phyloP scores from a whole-genome alignment of 2,329 filamentous ascomycete genomes.

The Hymenoscyphus linearis region DNA sequence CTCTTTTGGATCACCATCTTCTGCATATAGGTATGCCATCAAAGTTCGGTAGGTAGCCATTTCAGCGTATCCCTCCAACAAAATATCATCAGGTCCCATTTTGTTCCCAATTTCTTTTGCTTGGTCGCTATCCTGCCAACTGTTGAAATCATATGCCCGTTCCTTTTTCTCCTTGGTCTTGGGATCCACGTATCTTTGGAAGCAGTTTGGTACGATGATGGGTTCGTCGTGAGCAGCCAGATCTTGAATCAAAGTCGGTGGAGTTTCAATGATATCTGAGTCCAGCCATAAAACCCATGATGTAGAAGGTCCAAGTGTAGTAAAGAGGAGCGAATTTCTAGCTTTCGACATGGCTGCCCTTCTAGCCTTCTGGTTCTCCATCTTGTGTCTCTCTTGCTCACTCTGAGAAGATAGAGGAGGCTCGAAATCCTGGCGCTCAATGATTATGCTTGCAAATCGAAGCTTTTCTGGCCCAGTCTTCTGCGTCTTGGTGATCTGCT shows the following conservation, averaged over 20 bases:
- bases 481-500: conserved; percentile 80
- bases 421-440: conserved; percentile 92
- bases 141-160: conserved; percentile 94
- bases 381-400: conserved; percentile 85
- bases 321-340: conserved; percentile 91
- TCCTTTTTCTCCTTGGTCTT: conserved; percentile 66
- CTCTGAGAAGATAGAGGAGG: conserved; percentile 73
- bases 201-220: conserved; percentile 94
- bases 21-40: conserved; percentile 76
- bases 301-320: conserved; percentile 81
- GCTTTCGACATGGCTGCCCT: conserved; percentile 89
- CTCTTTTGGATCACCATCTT: conserved; percentile 49
- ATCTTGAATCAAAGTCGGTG: conserved; percentile 80
- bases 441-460: conserved; percentile 88
- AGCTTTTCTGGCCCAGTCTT: conserved; percentile 67
- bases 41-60: conserved; percentile 87
- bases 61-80: conserved; percentile 88
- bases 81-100: conserved; percentile 87
- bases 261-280: conserved; percentile 85
- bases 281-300: conserved; percentile 98
- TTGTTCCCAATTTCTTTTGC: conserved; percentile 69
- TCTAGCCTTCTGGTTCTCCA: conserved; percentile 80
- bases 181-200: conserved; percentile 72
- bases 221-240: conserved; percentile 81
- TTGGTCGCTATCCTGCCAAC: conserved; percentile 84